Percentiles rank a stretch among this genome's conserved stretches.
Conservation (phyloP, 164 flowering plant species). For the Sextonia rubra region DNA sequence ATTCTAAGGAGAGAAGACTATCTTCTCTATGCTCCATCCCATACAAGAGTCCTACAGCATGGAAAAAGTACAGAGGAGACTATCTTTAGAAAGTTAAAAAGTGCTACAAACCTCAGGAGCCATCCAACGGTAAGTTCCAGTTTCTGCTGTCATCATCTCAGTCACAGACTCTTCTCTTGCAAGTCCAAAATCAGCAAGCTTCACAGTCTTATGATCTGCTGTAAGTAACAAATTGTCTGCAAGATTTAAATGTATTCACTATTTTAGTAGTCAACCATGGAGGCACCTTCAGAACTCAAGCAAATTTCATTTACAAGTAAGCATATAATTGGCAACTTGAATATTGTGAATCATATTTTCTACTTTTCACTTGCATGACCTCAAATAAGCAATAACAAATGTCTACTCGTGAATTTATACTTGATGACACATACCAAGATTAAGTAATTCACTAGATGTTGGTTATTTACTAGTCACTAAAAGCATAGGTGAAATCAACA, state of each 20-base stretch:
- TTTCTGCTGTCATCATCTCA: slow-evolving; percentile 99
- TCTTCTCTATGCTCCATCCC: neutral
- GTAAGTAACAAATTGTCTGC: slow-evolving; percentile 94
- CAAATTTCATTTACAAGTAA: neutral
- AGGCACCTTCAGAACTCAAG: neutral
- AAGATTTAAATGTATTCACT: slow-evolving; percentile 1
- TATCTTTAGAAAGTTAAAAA: neutral
- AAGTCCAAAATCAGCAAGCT: slow-evolving; percentile 96
- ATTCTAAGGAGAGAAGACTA: neutral
- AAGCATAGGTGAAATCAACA: too few species aligned
- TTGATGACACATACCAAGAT: neutral
- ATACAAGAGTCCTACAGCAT: neutral
- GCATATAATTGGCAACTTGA: neutral
- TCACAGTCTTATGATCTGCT: slow-evolving; percentile 72
- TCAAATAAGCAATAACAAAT: too few species aligned
- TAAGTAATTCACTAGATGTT: neutral
- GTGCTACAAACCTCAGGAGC: slow-evolving; percentile 79
- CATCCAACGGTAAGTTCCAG: slow-evolving; percentile 99
- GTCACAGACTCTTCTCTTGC: slow-evolving; percentile 95
- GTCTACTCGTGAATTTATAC: neutral
- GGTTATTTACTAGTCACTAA: too few species aligned
- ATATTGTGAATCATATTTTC: neutral
- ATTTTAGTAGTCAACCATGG: neutral
- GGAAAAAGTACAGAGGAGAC: neutral
- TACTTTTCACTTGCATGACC: neutral